Conservation (phyloP, 1,139 yeast species). For the Taphrina communis region DNA sequence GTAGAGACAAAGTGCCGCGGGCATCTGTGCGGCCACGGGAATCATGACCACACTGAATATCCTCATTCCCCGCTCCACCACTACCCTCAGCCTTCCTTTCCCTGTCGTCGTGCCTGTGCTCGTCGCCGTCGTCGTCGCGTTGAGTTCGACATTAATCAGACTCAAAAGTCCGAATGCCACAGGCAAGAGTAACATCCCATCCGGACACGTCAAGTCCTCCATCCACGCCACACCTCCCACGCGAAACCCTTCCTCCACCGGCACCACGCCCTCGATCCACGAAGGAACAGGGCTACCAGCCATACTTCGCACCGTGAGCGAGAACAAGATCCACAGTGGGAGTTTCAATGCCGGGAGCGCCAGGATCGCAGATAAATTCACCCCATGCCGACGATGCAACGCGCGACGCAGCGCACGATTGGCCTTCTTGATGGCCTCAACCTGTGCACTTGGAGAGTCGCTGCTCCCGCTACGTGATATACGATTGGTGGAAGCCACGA, state of each 20-base stretch:
- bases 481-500: neutral
- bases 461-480: neutral
- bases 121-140: neutral
- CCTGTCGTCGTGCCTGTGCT: neutral
- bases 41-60: conserved; percentile 22
- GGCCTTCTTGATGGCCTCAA: neutral
- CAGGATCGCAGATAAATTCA: conserved; percentile 15
- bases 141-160: conserved; percentile 35
- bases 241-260: conserved; percentile 13
- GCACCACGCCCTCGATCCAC: neutral
- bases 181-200: conserved; percentile 13
- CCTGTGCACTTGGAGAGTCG: neutral
- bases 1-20: conserved; percentile 38
- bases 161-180: conserved; percentile 20
- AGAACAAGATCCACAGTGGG: conserved; percentile 30
- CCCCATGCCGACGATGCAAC: conserved; percentile 17
- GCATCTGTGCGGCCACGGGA: conserved; percentile 37
- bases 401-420: neutral
- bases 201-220: conserved; percentile 23
- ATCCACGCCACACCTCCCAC: conserved; percentile 29
- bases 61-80: conserved; percentile 23
- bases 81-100: conserved; percentile 10
- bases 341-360: conserved; percentile 31
- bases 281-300: conserved; percentile 20
- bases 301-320: conserved; percentile 33